These are phyloP conservation scores for Penicillium sp. DNA, from an alignment of 2,329 filamentous ascomycete species.

Conservation along the genomic window DNA sequence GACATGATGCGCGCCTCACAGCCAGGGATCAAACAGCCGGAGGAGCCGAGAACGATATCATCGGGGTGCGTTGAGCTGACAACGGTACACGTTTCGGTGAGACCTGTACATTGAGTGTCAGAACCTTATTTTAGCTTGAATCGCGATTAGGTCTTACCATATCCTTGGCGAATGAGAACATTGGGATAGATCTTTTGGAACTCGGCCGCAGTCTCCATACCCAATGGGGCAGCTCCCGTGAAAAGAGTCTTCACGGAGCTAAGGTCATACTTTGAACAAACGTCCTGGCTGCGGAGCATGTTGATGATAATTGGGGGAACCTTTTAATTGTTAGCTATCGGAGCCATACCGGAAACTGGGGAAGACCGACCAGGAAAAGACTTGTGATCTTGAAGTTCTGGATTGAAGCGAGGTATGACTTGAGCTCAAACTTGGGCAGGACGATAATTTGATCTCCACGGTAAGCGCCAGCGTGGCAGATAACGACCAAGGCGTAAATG, in stretches of 20 bases:
- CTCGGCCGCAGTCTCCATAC: constrained; percentile 72
- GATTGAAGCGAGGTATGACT: constrained; percentile 67
- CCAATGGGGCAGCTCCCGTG: constrained; percentile 79
- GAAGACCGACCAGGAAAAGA: constrained; percentile 6
- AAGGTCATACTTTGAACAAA: constrained; percentile 72
- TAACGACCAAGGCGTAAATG: constrained; percentile 78
- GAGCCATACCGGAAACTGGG: background rate
- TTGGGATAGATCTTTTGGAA: constrained; percentile 66
- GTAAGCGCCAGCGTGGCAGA: constrained; percentile 69
- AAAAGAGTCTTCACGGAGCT: constrained; percentile 70
- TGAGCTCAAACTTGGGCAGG: constrained; percentile 74
- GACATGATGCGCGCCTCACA: constrained; percentile 70
- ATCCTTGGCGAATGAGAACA: constrained; percentile 73
- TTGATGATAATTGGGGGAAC: constrained; percentile 83
- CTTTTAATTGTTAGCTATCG: constrained; percentile 41
- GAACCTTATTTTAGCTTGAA: constrained; percentile 6
- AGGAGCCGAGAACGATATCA: constrained; percentile 75
- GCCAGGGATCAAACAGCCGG: constrained; percentile 71
- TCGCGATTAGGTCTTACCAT: constrained; percentile 56
- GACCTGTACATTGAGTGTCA: constrained; percentile 53
- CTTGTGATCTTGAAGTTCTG: constrained; percentile 72
- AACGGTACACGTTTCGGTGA: constrained; percentile 79
- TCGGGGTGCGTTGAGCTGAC: constrained; percentile 62
- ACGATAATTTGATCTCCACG: constrained; percentile 76
- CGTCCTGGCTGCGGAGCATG: constrained; percentile 69